phyloP scores from a whole-genome alignment of 352 stramenopile genomes.

The Discostella stelligera region DNA sequence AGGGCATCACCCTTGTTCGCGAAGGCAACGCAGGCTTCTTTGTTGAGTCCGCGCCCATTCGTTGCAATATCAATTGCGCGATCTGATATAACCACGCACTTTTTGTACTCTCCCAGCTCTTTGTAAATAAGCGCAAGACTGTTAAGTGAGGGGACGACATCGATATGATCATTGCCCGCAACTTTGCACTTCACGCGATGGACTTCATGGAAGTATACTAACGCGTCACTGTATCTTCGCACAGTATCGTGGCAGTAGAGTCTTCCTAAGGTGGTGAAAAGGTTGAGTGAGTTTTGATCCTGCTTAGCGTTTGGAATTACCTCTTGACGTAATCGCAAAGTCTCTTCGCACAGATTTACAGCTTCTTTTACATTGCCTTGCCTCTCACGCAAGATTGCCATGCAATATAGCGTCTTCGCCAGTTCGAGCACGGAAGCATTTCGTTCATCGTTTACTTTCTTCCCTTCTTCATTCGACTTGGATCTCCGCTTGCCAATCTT shows the following conservation, averaged over 20 bases:
- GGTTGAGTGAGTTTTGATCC: slow-evolving; percentile 39
- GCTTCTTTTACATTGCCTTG: slow-evolving; percentile 35
- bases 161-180: slow-evolving; percentile 35
- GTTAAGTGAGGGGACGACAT: slow-evolving; percentile 51
- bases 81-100: slow-evolving; percentile 38
- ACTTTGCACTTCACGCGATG: slow-evolving; percentile 45
- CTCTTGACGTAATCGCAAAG: slow-evolving; percentile 33
- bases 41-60: slow-evolving; percentile 40
- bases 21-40: slow-evolving; percentile 46
- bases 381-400: slow-evolving; percentile 43
- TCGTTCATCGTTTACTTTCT: slow-evolving; percentile 39
- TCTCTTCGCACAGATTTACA: slow-evolving; percentile 44
- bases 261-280: slow-evolving; percentile 41
- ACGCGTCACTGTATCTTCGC: slow-evolving; percentile 40
- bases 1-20: slow-evolving; percentile 50
- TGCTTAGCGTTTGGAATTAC: slow-evolving; percentile 27
- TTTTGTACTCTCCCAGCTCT: slow-evolving; percentile 39
- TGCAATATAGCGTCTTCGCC: slow-evolving; percentile 44
- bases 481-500: slow-evolving; percentile 36
- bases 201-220: slow-evolving; percentile 48
- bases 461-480: slow-evolving; percentile 34
- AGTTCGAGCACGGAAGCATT: slow-evolving; percentile 45
- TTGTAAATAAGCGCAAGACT: slow-evolving; percentile 47
- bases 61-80: slow-evolving; percentile 48
- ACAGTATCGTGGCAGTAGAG: slow-evolving; percentile 47